Evolutionary conservation across 2,329 filamentous ascomycete genomes (phyloP).

Genomic region (Hysterium pulicare): DNA sequence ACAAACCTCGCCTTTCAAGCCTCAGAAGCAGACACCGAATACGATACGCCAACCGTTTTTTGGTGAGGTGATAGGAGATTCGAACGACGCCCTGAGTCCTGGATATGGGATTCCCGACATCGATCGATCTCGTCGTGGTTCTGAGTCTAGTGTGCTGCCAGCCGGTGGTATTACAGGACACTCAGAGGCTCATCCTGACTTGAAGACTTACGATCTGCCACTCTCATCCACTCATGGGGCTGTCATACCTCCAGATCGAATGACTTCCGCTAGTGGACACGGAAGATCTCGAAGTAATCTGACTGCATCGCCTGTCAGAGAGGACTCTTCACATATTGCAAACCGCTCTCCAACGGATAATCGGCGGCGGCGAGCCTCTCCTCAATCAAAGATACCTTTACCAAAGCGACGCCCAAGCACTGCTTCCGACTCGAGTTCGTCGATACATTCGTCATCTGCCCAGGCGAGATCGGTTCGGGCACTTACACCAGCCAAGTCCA

Average conservation of each 20-base stretch:
- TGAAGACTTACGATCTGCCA: background rate
- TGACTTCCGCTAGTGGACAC: background rate
- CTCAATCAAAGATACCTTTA: slow-evolving; percentile 1
- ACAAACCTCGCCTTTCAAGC: slow-evolving; percentile 19
- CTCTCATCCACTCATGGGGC: background rate
- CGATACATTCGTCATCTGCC: slow-evolving; percentile 1
- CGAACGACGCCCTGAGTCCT: slow-evolving; percentile 23
- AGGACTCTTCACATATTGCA: too few species aligned
- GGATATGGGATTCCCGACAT: slow-evolving; percentile 32
- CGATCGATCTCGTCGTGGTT: slow-evolving; percentile 14
- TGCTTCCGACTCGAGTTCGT: slow-evolving; percentile 1
- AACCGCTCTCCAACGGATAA: too few species aligned
- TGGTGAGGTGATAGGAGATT: slow-evolving; percentile 33
- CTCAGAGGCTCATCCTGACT: background rate
- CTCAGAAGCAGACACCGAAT: slow-evolving; percentile 15
- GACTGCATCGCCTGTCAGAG: background rate
- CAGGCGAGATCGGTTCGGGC: too few species aligned
- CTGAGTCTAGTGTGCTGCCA: slow-evolving; percentile 9
- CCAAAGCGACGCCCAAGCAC: background rate
- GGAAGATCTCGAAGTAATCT: slow-evolving; percentile 1
- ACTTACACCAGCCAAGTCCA: too few species aligned
- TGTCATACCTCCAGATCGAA: slow-evolving; percentile 1
- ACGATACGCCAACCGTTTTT: slow-evolving; percentile 30
- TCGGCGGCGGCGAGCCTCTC: background rate
- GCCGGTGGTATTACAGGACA: slow-evolving; percentile 5